Base-by-base conservation (phyloP, 306 rosid species). In the Hippophae gyantsensis region DNA sequence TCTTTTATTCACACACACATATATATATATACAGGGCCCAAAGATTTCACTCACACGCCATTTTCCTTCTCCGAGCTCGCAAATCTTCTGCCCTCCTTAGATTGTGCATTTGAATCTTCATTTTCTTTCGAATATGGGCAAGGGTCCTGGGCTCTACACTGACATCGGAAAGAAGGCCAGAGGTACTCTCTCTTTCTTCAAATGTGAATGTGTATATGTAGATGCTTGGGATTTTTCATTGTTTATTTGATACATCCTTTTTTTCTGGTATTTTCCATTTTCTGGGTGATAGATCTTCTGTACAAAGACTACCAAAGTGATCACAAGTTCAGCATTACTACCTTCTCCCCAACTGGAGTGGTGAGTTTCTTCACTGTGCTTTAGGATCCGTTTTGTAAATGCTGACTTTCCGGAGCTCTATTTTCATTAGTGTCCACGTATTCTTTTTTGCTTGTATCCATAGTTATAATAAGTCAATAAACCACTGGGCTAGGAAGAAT, bases 301-400 rank as follows among this genome's bases (percentile, higher is more conserved):
- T 18, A 18, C 23, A 18, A 18, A 1, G 23, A 18, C 51, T 85
- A 90, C 80, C 89, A 87, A 66, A 78, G 86, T 74, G 95, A 90
- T 80, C 89, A 90, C 66, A 90, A 90, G 78, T 87, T 90, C 76
- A 79, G 92, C 63, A 52, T 90, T 76, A 85, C 87, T 50, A 90
- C 98, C 67, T 85, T 65, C 89, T 87, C 95, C 44, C 82, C 96
- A n/a, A 85, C 95, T 67, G 98, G 98, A 71, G 96, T 92, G 77
- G 72, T 81, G 54, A 79, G 87, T 70, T 49, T n/a, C 23, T 58
- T 3, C 26, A 42, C 11, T 45, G 23, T 3, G 26, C 69, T 57
- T 12, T 48, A 10, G 8, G 63, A 57, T 67, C 40, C 52, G n/a
- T 18, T 32, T 55, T 60, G 10, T 41, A 10, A 42, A 42, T 10